Evolutionary conservation across 805 yeast species (phyloP), one percentile per base, ranked within the genome.

Genomic region (Saccharomycopsis microspora): DNA sequence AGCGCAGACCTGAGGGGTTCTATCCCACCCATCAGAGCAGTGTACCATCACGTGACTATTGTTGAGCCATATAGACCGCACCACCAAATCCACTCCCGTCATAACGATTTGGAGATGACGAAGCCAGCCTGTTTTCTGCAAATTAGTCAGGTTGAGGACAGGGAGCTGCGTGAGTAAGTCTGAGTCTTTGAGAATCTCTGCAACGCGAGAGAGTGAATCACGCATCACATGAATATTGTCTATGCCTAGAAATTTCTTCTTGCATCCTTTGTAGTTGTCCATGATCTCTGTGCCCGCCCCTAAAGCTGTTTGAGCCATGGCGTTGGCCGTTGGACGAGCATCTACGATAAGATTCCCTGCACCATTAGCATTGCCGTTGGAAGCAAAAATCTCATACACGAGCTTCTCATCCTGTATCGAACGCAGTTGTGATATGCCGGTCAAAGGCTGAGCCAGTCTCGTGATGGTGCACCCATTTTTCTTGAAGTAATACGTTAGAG

Each of bases 21-120:
- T 70, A 60, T 93, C 98, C 98, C 98, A 93, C 1, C 98, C 98
- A 66, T 93, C 98, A 0, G 97, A 87, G 61, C 98, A 93, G 66
- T 93, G 98, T 5, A 93, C 74, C 6, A 93, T 60, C 3, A 90
- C 72, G 61, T 90, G 94, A 19, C 93, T 83, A 53, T 80, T 78
- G 62, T 87, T 86, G 56, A 82, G 76, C 46, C 85, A 85, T 28
- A 93, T 73, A n/a, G 90, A 83, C 58, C 86, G 82, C 30, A 83
- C 78, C 42, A 93, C 75, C 35, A 84, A 72, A 48, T 85, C 89
- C 0, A 88, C 82, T 0, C 94, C 81, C 43, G 79, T 79, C 44
- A 93, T 62, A 35, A 90, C 70, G 27, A 82, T 70, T 7, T 79
- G 69, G 3, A 86, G 66, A 51, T 86, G 79, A 57, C 77, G 80